These are phyloP conservation scores for Calcarisporium arbuscula DNA, from an alignment of 2,329 filamentous ascomycete species.

Conservation along the genomic window DNA sequence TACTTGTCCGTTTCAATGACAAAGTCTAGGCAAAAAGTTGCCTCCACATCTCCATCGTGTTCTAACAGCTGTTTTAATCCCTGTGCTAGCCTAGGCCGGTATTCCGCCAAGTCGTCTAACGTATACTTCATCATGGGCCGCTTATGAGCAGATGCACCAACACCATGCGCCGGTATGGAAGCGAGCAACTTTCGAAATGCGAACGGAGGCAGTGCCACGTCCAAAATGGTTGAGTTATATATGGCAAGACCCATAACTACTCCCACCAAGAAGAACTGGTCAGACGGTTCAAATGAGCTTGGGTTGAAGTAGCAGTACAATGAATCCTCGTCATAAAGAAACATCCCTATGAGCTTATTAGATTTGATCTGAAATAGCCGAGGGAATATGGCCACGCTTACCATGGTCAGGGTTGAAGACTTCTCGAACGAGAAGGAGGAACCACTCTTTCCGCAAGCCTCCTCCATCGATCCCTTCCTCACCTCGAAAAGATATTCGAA, in stretches of 20 bases:
- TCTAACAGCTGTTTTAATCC: constrained; percentile 73
- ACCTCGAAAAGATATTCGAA: constrained; percentile 77
- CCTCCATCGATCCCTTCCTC: constrained; percentile 91
- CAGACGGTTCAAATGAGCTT: constrained; percentile 80
- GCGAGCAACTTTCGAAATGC: constrained; percentile 82
- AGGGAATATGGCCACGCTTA: constrained; percentile 33
- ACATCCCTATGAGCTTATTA: constrained; percentile 58
- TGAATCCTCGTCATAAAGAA: constrained; percentile 86
- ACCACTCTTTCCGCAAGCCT: constrained; percentile 91
- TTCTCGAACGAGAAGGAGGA: constrained; percentile 78
- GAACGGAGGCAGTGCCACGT: constrained; percentile 82
- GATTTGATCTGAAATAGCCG: neutral
- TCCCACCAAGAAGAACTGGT: constrained; percentile 87
- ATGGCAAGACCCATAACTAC: constrained; percentile 85
- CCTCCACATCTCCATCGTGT: constrained; percentile 76
- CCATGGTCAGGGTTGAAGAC: constrained; percentile 88
- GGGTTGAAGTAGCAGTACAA: constrained; percentile 91
- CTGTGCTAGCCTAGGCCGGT: constrained; percentile 66
- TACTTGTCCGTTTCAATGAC: constrained; percentile 72
- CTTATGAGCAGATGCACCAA: constrained; percentile 48
- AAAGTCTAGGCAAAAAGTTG: constrained; percentile 77
- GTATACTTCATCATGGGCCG: constrained; percentile 64
- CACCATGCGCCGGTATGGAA: constrained; percentile 58
- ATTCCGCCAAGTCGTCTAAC: constrained; percentile 77
- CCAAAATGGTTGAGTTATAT: constrained; percentile 90